These are phyloP conservation scores for Peronospora destructor DNA, from an alignment of 352 stramenopile species.

Conservation along the genomic window DNA sequence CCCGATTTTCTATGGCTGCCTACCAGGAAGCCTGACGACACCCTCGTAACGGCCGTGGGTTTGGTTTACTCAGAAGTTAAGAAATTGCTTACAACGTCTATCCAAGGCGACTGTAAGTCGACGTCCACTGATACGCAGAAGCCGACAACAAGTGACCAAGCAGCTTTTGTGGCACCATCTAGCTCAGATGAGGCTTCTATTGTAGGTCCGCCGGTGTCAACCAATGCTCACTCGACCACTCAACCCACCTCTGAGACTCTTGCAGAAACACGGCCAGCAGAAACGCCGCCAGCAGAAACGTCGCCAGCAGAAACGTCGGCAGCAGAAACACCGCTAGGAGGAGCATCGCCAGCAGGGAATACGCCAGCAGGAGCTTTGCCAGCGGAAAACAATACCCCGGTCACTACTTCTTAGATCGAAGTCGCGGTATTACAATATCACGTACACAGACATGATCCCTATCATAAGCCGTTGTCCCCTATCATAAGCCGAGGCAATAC, in stretches of 20 bases:
- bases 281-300: too few species aligned
- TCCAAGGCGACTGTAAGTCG: conserved; percentile 20
- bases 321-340: too few species aligned
- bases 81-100: conserved; percentile 34
- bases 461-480: conserved; percentile 5
- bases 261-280: neutral
- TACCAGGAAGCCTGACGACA: conserved; percentile 31
- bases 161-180: neutral
- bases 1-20: conserved; percentile 73
- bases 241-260: neutral
- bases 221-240: too few species aligned
- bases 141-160: too few species aligned
- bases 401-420: neutral
- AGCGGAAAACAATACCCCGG: neutral
- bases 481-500: conserved; percentile 17
- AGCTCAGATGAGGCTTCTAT: neutral
- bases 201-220: too few species aligned
- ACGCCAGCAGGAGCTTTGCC: too few species aligned
- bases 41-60: conserved; percentile 34
- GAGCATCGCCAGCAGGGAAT: too few species aligned
- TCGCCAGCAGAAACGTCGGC: too few species aligned
- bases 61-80: conserved; percentile 47
- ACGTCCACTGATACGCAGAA: neutral
- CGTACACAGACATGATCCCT: conserved; percentile 23
- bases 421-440: conserved; percentile 13